Conservation (phyloP, 2,329 filamentous ascomycete species). For the Parafenestella ontariensis region DNA sequence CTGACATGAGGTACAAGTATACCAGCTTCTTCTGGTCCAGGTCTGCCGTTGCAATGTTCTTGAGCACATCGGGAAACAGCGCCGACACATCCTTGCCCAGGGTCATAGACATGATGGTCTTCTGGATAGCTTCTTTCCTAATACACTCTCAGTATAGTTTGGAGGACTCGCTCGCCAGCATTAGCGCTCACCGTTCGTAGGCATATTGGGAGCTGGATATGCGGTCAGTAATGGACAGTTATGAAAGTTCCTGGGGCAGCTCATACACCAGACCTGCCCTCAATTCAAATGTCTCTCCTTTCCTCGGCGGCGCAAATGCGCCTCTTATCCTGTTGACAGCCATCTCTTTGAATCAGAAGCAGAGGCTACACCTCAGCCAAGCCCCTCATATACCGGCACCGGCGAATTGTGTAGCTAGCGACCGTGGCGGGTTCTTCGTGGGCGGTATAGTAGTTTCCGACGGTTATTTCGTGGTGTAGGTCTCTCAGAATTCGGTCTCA, state of each 20-base stretch:
- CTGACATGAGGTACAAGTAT: constrained; percentile 93
- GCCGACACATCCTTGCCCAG: constrained; percentile 97
- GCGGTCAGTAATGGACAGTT: constrained; percentile 42
- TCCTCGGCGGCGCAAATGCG: constrained; percentile 89
- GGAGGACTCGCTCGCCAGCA: background rate
- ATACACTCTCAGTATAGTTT: constrained; percentile 41
- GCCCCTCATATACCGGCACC: constrained; percentile 43
- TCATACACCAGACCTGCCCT: constrained; percentile 81
- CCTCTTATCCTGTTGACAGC: constrained; percentile 95
- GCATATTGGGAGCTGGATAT: constrained; percentile 87
- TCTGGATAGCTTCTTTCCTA: constrained; percentile 97
- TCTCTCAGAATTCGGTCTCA: background rate
- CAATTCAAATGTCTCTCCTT: constrained; percentile 98
- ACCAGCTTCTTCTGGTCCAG: constrained; percentile 99
- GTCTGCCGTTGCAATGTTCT: constrained; percentile 95
- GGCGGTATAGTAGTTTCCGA: constrained; percentile 4
- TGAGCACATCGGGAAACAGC: constrained; percentile 94
- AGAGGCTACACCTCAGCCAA: constrained; percentile 39
- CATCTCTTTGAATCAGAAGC: constrained; percentile 62
- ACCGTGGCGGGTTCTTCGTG: background rate
- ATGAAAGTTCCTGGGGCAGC: constrained; percentile 4
- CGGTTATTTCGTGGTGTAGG: background rate
- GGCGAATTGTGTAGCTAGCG: constrained; percentile 10
- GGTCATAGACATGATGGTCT: constrained; percentile 99
- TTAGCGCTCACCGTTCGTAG: constrained; percentile 74